A percentile compares a stretch with the other conserved stretches of the same genome.
Conservation (phyloP, 352 stramenopile genomes). For the Phytophthora crassamura region DNA sequence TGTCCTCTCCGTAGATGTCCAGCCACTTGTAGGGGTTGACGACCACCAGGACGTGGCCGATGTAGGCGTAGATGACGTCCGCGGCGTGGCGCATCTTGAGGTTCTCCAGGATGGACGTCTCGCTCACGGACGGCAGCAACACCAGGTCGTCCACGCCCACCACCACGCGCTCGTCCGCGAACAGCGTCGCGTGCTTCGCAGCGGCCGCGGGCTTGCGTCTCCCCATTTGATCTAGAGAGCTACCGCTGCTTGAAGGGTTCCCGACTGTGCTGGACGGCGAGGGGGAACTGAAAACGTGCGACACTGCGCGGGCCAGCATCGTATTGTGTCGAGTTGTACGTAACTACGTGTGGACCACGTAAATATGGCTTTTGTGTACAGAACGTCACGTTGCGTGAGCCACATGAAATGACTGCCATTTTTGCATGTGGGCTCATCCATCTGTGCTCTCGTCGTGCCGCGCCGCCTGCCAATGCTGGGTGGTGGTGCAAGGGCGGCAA, state of each 20-base stretch:
- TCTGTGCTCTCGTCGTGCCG: neutral
- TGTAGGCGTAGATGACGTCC: conserved; percentile 91
- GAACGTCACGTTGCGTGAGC: neutral
- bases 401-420: neutral
- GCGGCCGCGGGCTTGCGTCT: conserved; percentile 25
- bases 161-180: conserved; percentile 70
- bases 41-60: conserved; percentile 88
- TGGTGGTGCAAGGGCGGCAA: conserved; percentile 7
- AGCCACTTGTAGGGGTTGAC: conserved; percentile 93
- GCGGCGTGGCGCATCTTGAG: conserved; percentile 88
- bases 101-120: conserved; percentile 89
- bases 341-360: too few species aligned
- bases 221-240: conserved; percentile 36
- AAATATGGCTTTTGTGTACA: too few species aligned
- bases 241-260: conserved; percentile 30
- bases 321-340: too few species aligned
- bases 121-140: conserved; percentile 69
- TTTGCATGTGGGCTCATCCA: neutral
- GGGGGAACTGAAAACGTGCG: conserved; percentile 18
- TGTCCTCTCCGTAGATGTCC: conserved; percentile 87
- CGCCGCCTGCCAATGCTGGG: conserved; percentile 2
- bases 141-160: conserved; percentile 88
- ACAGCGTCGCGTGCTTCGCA: conserved; percentile 36
- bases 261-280: conserved; percentile 1
- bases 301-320: conserved; percentile 6